These are phyloP conservation scores for Thermoascus crustaceus DNA, from an alignment of 2,329 filamentous ascomycete genomes.

Conservation along the genomic window DNA sequence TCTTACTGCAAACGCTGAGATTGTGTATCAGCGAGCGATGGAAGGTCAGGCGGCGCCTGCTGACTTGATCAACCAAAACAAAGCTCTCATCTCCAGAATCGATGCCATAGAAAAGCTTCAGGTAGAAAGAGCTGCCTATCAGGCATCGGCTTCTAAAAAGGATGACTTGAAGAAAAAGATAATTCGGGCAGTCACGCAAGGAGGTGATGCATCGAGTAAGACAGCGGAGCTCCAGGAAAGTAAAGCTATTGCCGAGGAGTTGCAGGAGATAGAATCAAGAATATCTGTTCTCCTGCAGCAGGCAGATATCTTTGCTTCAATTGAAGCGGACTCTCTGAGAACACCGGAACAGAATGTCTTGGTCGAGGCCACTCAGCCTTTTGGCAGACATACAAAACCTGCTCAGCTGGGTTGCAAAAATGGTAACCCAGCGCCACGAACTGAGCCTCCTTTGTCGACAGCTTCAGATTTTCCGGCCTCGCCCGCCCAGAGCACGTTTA, in stretches of 20 bases:
- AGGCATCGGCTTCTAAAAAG: constrained; percentile 21
- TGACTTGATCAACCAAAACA: constrained; percentile 28
- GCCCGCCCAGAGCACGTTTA: neutral
- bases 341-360: constrained; percentile 8
- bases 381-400: constrained; percentile 4
- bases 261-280: constrained; percentile 26
- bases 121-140: constrained; percentile 19
- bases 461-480: neutral
- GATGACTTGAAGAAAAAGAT: constrained; percentile 27
- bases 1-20: constrained; percentile 27
- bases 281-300: constrained; percentile 26
- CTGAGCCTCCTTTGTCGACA: neutral
- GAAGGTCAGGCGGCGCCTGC: constrained; percentile 23
- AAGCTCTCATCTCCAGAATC: constrained; percentile 27
- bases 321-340: neutral
- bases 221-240: constrained; percentile 27
- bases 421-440: neutral
- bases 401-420: neutral
- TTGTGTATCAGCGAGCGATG: constrained; percentile 30
- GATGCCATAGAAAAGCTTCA: constrained; percentile 29
- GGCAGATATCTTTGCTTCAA: constrained; percentile 20
- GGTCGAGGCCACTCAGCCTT: constrained; percentile 10
- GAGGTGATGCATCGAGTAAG: constrained; percentile 22
- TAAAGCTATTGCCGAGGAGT: constrained; percentile 22
- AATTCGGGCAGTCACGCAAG: constrained; percentile 28